Conservation (phyloP, 2,329 filamentous ascomycete genomes). For the Zopfia rhizophila region DNA sequence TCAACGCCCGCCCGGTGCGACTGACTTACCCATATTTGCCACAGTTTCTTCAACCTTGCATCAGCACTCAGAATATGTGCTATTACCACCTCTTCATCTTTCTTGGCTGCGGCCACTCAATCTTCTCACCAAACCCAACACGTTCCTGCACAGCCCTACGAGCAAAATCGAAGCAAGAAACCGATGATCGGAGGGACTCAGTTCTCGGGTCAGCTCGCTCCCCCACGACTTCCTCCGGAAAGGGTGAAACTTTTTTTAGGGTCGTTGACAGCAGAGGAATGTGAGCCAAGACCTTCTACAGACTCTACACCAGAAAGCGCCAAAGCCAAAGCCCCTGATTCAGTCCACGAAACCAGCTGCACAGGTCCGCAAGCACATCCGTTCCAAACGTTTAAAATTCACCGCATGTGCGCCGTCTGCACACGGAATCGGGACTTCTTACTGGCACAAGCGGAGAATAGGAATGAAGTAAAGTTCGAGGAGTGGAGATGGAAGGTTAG, state of each 20-base stretch:
- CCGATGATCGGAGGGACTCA: too few relatives aligned
- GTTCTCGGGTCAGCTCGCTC: too few relatives aligned
- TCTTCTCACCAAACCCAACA: constrained; percentile 44
- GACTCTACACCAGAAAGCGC: neutral
- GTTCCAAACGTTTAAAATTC: constrained; percentile 47
- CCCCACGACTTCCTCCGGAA: constrained; percentile 5
- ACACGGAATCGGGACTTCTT: constrained; percentile 30
- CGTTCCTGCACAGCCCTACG: constrained; percentile 44
- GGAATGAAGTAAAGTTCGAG: constrained; percentile 43
- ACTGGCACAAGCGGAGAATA: neutral
- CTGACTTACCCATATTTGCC: too few relatives aligned
- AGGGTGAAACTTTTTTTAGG: too few relatives aligned
- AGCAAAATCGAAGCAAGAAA: constrained; percentile 4
- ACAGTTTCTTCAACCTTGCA: too few relatives aligned
- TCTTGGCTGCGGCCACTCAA: constrained; percentile 54
- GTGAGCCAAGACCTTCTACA: neutral
- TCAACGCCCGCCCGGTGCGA: too few relatives aligned
- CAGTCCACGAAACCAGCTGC: constrained; percentile 1
- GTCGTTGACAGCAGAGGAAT: constrained; percentile 1
- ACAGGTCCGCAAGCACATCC: constrained; percentile 37
- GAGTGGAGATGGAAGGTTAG: constrained; percentile 56
- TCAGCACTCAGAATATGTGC: too few relatives aligned
- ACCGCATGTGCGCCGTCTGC: constrained; percentile 47
- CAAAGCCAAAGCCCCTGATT: neutral
- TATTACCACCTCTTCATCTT: constrained; percentile 56